These are phyloP conservation scores for Coemansia sp. DNA, from an alignment of 192 early-diverging fungal genomes.

Conservation along the genomic window DNA sequence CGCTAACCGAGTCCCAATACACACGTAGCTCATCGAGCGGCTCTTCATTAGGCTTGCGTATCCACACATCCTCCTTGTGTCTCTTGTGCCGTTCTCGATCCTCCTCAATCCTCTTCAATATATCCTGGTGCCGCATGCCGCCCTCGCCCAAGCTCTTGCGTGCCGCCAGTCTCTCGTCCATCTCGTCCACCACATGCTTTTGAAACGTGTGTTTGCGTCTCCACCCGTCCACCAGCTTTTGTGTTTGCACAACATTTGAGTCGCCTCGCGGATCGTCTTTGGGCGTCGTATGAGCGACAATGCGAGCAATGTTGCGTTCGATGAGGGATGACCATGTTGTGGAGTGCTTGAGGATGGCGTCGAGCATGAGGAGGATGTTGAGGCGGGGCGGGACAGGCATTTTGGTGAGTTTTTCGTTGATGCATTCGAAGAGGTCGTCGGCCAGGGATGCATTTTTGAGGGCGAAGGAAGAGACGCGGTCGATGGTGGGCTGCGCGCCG, in stretches of 20 bases:
- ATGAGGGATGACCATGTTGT: slow-evolving; percentile 40
- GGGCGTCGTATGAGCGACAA: slow-evolving; percentile 39
- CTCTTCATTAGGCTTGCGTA: slow-evolving; percentile 35
- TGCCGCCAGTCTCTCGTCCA: slow-evolving; percentile 24
- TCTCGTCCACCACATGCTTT: slow-evolving; percentile 7
- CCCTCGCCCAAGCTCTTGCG: slow-evolving; percentile 17
- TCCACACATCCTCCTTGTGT: slow-evolving; percentile 58
- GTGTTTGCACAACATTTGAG: slow-evolving; percentile 40
- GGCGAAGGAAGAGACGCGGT: slow-evolving; percentile 47
- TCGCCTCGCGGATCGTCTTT: slow-evolving; percentile 36
- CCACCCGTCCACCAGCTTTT: slow-evolving; percentile 44
- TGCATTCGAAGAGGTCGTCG: slow-evolving; percentile 51
- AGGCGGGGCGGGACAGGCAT: slow-evolving; percentile 44
- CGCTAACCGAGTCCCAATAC: slow-evolving; percentile 56
- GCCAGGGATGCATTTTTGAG: slow-evolving; percentile 39
- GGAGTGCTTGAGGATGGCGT: slow-evolving; percentile 35
- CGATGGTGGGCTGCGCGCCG: slow-evolving; percentile 46
- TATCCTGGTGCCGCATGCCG: slow-evolving; percentile 50
- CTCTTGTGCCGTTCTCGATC: slow-evolving; percentile 59
- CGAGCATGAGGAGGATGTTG: slow-evolving; percentile 53
- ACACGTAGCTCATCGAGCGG: slow-evolving; percentile 35
- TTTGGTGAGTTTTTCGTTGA: slow-evolving; percentile 51
- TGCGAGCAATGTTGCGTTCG: slow-evolving; percentile 22
- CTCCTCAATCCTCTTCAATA: slow-evolving; percentile 57
- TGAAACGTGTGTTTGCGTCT: slow-evolving; percentile 28